Evolutionary conservation across 2,329 filamentous ascomycete species (phyloP), one percentile per base, ranked within the genome.

Genomic region (Epichloe sp.): DNA sequence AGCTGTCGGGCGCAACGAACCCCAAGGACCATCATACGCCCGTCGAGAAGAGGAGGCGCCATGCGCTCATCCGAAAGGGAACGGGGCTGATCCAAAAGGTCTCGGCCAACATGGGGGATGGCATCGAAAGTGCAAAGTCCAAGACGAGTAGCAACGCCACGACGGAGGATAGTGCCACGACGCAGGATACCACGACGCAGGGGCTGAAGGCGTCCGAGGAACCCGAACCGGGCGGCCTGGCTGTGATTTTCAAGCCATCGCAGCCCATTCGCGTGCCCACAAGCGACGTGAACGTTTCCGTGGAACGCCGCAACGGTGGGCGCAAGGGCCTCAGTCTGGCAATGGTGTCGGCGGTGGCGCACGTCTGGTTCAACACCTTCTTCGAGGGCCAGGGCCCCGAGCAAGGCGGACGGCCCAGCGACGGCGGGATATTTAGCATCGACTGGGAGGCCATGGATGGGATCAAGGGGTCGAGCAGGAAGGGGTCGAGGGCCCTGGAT

Each of bases 351-450:
- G 83, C 90, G 0, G 83, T 97, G 10, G 90, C 90, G 0, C 91
- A 97, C 61, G 87, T 95, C 15, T 98, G 93, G 93, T 95, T 96
- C 73, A 98, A 98, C 62, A 75, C 83, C 2, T 97, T 83, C 67
- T 97, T 97, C 60, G 93, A 97, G 68, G 89, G 90, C 44, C 72
- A 79, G 19, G 85, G 86, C 0, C 82, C 85, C 0, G 85, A 89
- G 61, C 74, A 82, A 42, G 66, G 71, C 31, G 87, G 86, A 23
- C 69, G 73, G 15, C 74, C 87, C 0, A 76, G 85, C 47, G 76
- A 83, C 43, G 86, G 77, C 10, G 91, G 78, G 11, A 71, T 80
- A 3, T 81, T 81, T 47, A 67, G 71, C 52, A 76, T 81, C 31
- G 74, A 75, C 1, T 81, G 78, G 78, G 77, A 80, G 40, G 72